Evolutionary conservation across 2,329 filamentous ascomycete species (phyloP).

Genomic region (Allantophomopsis lycopodina): DNA sequence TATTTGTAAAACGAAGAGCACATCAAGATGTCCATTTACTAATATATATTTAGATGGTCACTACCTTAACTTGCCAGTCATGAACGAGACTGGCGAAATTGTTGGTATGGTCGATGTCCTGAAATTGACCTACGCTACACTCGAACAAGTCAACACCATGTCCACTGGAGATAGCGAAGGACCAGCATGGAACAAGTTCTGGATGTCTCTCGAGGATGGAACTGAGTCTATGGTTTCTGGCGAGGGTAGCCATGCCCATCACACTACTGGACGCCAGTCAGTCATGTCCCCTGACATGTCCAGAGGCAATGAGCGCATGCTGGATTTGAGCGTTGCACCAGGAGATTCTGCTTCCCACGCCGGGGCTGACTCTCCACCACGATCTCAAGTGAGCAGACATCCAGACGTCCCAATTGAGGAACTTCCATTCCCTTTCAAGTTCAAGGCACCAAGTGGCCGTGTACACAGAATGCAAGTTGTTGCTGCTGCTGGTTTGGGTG

Average conservation of each 20-base stretch:
- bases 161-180: slow-evolving; percentile 78
- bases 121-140: slow-evolving; percentile 92
- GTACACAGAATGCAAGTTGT: slow-evolving; percentile 84
- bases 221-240: slow-evolving; percentile 95
- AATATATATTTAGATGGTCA: slow-evolving; percentile 61
- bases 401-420: slow-evolving; percentile 51
- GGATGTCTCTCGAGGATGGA: slow-evolving; percentile 82
- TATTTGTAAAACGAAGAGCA: not conserved
- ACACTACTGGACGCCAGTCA: slow-evolving; percentile 52
- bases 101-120: slow-evolving; percentile 99
- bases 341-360: slow-evolving; percentile 91
- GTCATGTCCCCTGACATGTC: slow-evolving; percentile 69
- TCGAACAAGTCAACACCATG: slow-evolving; percentile 98
- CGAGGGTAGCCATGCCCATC: slow-evolving; percentile 59
- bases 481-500: slow-evolving; percentile 65
- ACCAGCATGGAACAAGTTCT: slow-evolving; percentile 99
- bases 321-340: slow-evolving; percentile 71
- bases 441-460: slow-evolving; percentile 90
- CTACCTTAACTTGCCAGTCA: slow-evolving; percentile 94
- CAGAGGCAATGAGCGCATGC: slow-evolving; percentile 49
- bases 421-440: slow-evolving; percentile 90
- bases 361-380: slow-evolving; percentile 64
- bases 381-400: slow-evolving; percentile 41
- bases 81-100: slow-evolving; percentile 95
- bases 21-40: slow-evolving; percentile 5